Base-by-base conservation (phyloP, 768 basidiomycete species). In the Sutorius australiensis region DNA sequence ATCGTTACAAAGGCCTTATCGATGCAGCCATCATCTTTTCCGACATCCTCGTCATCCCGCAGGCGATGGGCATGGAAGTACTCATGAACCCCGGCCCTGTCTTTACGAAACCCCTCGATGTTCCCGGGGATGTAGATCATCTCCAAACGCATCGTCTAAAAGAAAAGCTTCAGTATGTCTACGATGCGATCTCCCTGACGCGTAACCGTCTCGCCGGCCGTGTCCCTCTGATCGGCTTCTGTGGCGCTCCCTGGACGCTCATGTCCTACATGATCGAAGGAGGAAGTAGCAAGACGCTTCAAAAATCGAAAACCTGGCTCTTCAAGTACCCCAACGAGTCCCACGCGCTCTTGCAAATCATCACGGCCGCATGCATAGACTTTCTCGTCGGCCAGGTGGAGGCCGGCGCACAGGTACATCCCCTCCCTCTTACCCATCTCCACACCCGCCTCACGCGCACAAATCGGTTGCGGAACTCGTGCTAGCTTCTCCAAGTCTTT, bases 191-290 rank as follows among this genome's bases (percentile, higher is more conserved):
- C 71, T 93, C 87, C 11, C 68, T 83, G 62, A 94, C 95, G 8
- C 81, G 97, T 53, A 79, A 80, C 46, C 86, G 78, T 45, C 77
- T 98, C 50, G 78, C 83, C 1, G 97, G 95, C 19, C 81, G 90
- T 66, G 94, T 98, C 13, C 95, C 97, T 12, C 77, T 99, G 51
- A 97, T 99, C 61, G 97, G 97, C 11, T 99, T 99, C 73, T 92
- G 85, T 65, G 97, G 95, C 37, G 94, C 93, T 0, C 97, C 97
- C 2, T 98, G 97, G 97, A 99, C 97, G 4, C 80, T 98, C 48
- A 94, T 99, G 74, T 83, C 87, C 19, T 99, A 98, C 69, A 99
- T 99, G 97, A 81, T 97, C 63, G 97, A 98, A 70, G 97, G 97
- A 8, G 95, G 95, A 6, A 89, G 89, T 9, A 90, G 83, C 70